Percentiles rank a stretch among this genome's conserved stretches.
Conservation (phyloP, 2,329 filamentous ascomycete genomes). For the Rhytidhysteron rufulum region DNA sequence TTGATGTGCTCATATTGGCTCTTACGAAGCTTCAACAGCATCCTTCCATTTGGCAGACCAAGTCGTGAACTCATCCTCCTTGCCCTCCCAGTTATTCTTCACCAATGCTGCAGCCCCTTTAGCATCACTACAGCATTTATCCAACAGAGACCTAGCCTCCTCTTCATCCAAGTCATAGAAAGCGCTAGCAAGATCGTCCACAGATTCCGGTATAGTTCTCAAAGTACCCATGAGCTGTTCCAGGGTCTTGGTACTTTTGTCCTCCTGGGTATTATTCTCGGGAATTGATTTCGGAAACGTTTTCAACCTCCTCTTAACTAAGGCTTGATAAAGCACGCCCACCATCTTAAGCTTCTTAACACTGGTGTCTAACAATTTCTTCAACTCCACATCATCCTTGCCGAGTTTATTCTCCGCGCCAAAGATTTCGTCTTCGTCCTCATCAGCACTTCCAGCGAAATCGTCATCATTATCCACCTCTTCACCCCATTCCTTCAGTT, state of each 20-base stretch:
- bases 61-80: conserved; percentile 70
- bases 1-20: not conserved
- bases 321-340: conserved; percentile 64
- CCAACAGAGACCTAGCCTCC: conserved; percentile 57
- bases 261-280: not conserved
- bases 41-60: conserved; percentile 62
- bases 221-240: conserved; percentile 58
- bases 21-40: not conserved
- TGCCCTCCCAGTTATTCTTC: conserved; percentile 58
- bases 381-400: conserved; percentile 61
- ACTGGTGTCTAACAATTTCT: conserved; percentile 61
- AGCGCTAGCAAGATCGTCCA: conserved; percentile 65
- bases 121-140: conserved; percentile 58
- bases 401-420: conserved; percentile 55
- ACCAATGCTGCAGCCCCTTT: conserved; percentile 55
- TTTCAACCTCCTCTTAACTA: conserved; percentile 67
- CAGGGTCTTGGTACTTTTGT: conserved; percentile 29
- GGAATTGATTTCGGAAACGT: conserved; percentile 37
- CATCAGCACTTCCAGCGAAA: conserved; percentile 35
- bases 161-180: conserved; percentile 67
- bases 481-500: conserved; percentile 84
- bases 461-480: conserved; percentile 54
- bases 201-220: conserved; percentile 59
- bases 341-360: conserved; percentile 65
- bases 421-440: conserved; percentile 63